Conservation (phyloP, 257 asterid species). For the Nicotiana obtusifolia region DNA sequence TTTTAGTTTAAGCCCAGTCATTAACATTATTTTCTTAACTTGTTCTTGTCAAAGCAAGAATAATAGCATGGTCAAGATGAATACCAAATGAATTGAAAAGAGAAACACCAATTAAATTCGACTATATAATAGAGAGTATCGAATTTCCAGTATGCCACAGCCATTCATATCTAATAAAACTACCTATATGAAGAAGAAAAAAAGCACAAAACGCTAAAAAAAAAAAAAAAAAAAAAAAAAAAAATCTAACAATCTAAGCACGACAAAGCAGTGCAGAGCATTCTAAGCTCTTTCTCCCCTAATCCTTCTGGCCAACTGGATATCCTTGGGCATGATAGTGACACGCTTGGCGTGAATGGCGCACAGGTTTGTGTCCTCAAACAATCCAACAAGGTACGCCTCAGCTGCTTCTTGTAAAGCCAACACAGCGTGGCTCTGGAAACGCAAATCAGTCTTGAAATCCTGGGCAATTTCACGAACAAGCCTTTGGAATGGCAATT, state of each 20-base stretch:
- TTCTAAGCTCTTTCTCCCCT: constrained; percentile 28
- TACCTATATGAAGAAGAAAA: background rate
- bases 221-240: background rate
- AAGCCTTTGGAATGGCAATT: constrained; percentile 26
- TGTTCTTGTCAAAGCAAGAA: too few relatives aligned
- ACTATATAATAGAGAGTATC: background rate
- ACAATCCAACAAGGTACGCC: constrained; percentile 28
- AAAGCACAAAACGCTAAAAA: background rate
- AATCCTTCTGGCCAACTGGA: constrained; percentile 24
- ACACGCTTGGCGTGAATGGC: constrained; percentile 30
- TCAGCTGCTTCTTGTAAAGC: constrained; percentile 28
- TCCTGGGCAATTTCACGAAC: constrained; percentile 27
- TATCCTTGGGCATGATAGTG: constrained; percentile 25
- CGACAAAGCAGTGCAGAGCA: too few relatives aligned
- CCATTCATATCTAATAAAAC: background rate
- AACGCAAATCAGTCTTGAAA: constrained; percentile 23
- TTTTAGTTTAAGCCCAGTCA: too few relatives aligned
- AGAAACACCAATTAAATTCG: background rate
- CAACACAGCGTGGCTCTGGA: constrained; percentile 27
- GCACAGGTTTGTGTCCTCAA: constrained; percentile 22
- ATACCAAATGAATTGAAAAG: too few relatives aligned
- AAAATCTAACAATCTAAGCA: background rate
- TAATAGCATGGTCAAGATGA: too few relatives aligned
- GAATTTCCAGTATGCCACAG: background rate
- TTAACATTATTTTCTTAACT: too few relatives aligned